phyloP scores from a whole-genome alignment of 371 early-diverging fungal genomes.

The Mycotypha africana region DNA sequence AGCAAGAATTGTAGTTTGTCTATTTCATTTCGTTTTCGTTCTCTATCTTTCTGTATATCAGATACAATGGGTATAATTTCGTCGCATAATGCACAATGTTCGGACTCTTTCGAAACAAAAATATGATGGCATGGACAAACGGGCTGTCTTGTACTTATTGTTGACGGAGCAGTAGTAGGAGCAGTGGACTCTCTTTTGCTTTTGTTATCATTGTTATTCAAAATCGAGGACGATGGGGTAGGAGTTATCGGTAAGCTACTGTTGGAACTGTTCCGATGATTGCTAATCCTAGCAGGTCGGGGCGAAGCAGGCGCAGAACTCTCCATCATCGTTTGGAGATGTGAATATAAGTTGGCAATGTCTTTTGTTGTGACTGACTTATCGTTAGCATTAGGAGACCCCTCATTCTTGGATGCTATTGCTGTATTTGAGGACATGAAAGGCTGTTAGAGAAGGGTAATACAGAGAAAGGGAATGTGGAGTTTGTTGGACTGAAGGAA shows the following conservation, averaged over 20 bases:
- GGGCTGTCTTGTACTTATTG: no score
- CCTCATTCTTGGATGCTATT: no score
- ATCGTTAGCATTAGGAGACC: conserved; percentile 1
- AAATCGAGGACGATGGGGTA: not conserved
- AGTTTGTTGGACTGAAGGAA: no score
- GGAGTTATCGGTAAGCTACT: not conserved
- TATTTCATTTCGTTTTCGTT: conserved; percentile 23
- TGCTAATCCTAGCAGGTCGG: not conserved
- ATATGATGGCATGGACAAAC: conserved; percentile 37
- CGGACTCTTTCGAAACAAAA: conserved; percentile 21
- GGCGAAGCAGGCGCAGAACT: conserved; percentile 33
- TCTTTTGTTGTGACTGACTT: conserved; percentile 47
- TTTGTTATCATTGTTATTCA: not conserved
- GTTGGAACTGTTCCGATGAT: not conserved
- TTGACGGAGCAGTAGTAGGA: no score
- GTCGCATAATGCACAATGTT: conserved; percentile 42
- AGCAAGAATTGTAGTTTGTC: conserved; percentile 20
- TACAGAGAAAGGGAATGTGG: no score
- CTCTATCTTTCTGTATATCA: conserved; percentile 30
- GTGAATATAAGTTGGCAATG: conserved; percentile 49
- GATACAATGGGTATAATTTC: conserved; percentile 38
- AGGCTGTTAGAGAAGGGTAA: no score
- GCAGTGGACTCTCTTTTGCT: conserved; percentile 5
- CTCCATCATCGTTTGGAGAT: conserved; percentile 48
- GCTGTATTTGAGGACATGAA: no score